Base-by-base conservation (phyloP, 768 basidiomycete species). In the Collybiopsis confluens region DNA sequence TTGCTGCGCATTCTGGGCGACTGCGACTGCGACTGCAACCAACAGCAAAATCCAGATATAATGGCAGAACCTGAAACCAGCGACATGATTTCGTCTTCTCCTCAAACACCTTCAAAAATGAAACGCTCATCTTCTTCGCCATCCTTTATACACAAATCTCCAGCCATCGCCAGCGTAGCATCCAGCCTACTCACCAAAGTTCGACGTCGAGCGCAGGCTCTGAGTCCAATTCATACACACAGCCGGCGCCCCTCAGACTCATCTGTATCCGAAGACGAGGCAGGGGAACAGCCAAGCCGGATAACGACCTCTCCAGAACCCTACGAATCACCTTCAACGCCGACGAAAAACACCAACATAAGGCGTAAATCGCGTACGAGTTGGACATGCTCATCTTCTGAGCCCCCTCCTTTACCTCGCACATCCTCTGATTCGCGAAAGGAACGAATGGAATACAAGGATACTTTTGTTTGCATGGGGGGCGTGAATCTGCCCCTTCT, bases 401-500 rank as follows among this genome's bases (percentile, higher is more conserved):
- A 33, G 13, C 13, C 13, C 6, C 35, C 47, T n/a, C 30, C 45
- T 11, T 30, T n/a, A 3, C 28, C 45, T 7, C 23, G 18, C 6
- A n/a, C n/a, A 23, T 11, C 30, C 4, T 13, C 16, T 8, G 47
- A 27, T 1, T 20, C 64, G 15, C 62, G 62, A 37, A 61, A 62
- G 37, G 64, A 70, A 15, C 64, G 63, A 0, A 60, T 67, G 3
- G 50, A 42, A 44, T 67, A 67, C 11, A 63, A 57, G 16, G 77
- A 86, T 54, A 67, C 71, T 10, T 88, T 78, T 59, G 64, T 81
- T 11, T 89, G 87, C 59, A 68, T 68, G 3, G 83, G 78, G 43
- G 87, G 78, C 1, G 87, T 90, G 28, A 83, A 87, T 60, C 73
- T 80, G 33, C 61, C 66, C 20, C 78, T 76, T 52, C 72, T 90